Evolutionary conservation across 1,284 basidiomycete species (phyloP).

Genomic region (Porodaedalea pini): DNA sequence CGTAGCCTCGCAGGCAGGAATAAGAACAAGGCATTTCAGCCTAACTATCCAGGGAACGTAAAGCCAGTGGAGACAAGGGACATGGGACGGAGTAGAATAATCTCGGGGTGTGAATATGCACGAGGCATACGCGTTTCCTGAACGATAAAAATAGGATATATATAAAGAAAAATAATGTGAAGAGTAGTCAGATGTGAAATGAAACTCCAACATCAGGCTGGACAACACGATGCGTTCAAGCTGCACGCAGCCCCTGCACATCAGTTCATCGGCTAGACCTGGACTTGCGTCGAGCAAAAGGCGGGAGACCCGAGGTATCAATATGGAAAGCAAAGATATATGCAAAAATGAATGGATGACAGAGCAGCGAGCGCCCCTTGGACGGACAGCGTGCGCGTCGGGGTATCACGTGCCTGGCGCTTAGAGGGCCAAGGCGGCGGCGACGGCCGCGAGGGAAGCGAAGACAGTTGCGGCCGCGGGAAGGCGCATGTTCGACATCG

Average conservation of each 20-base stretch:
- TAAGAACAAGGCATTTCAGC: too few relatives aligned
- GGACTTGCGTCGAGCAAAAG: slow-evolving; percentile 9
- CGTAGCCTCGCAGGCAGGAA: too few relatives aligned
- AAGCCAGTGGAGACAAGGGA: background rate
- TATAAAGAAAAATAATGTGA: background rate
- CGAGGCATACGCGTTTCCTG: slow-evolving; percentile 10
- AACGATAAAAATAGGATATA: slow-evolving; percentile 5
- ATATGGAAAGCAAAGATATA: background rate
- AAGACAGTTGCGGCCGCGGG: slow-evolving; percentile 12
- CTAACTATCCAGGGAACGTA: too few relatives aligned
- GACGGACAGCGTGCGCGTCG: slow-evolving; percentile 5
- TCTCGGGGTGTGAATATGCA: background rate
- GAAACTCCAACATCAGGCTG: background rate
- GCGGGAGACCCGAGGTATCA: slow-evolving; percentile 1
- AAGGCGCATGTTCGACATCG: slow-evolving; percentile 23
- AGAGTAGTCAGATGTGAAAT: background rate
- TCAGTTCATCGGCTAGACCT: background rate
- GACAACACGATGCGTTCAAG: background rate
- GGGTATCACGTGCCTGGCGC: slow-evolving; percentile 10
- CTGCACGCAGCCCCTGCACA: slow-evolving; percentile 1
- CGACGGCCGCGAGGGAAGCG: slow-evolving; percentile 7
- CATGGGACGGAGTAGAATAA: background rate
- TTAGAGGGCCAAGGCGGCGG: slow-evolving; percentile 15
- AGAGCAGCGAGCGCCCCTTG: background rate
- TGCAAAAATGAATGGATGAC: slow-evolving; percentile 1